Evolutionary conservation across 345 rosid species (phyloP), one percentile per base, ranked within the genome.

Genomic region (Euclidium syriacum): DNA sequence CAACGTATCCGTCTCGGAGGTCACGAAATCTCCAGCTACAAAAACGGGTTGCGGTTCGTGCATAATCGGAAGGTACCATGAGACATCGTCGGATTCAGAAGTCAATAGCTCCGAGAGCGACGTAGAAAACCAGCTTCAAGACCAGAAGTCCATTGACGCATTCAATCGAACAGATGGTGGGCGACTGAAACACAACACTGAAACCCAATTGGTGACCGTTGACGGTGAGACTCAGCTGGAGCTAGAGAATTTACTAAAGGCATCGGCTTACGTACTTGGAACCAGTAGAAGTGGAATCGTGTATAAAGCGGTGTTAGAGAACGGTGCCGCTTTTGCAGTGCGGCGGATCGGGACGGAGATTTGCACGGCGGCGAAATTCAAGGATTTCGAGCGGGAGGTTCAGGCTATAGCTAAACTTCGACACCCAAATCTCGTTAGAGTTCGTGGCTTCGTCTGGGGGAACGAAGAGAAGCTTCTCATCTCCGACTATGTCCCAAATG

Each of bases 361-460:
- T 62, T 77, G 85, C 0, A 26, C 48, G 40, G 64, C 65, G 6
- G 73, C 58, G 55, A 78, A 70, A 35, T 38, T 82, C 0, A 89
- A 78, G 73, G 97, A 80, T 3, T 89, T 94, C 33, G 96, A 89
- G 68, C 68, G 39, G 54, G 85, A 81, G 46, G 85, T 90, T 57
- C 78, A 70, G 29, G 17, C 46, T 0, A 74, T 87, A 4, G 84
- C 88, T 2, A 94, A 75, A 67, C 12, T 94, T 30, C 76, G 76
- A 64, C 99, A 94, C 65, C 88, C 83, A 1, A 89, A 94, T 77
- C 51, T 94, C 67, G 90, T 87, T 1, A 73, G 64, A 42, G 55
- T 87, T 72, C 77, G 85, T 30, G 99, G 97, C 38, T 94, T 89
- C 61, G 82, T 79, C 53, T 85, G 97, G 97, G 97, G 84, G 6